A percentile compares a stretch with the other conserved stretches of the same genome.
phyloP scores from a whole-genome alignment of 805 yeast genomes.

The Schizosaccharomyces cryophilus region DNA sequence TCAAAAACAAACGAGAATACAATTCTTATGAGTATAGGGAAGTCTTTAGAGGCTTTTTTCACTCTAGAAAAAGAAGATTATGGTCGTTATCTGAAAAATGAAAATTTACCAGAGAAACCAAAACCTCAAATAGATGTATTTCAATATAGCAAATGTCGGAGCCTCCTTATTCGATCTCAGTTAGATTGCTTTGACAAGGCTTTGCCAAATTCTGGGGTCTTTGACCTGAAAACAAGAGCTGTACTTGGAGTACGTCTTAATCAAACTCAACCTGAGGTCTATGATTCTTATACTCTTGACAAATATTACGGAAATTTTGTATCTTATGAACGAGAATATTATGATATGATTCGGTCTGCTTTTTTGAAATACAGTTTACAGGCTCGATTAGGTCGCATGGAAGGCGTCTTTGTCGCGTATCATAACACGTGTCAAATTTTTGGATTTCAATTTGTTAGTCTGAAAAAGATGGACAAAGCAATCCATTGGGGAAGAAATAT shows the following conservation, averaged over 20 bases:
- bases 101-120: too few relatives aligned
- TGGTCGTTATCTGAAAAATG: background rate
- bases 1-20: constrained; percentile 12
- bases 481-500: constrained; percentile 25
- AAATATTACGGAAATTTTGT: constrained; percentile 41
- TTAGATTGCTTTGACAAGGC: constrained; percentile 56
- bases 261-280: constrained; percentile 30
- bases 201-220: constrained; percentile 74
- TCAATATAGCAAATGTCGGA: constrained; percentile 46
- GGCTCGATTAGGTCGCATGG: constrained; percentile 90
- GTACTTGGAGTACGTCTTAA: constrained; percentile 70
- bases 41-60: background rate
- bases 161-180: constrained; percentile 68
- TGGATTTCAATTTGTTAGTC: constrained; percentile 74
- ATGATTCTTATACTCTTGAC: constrained; percentile 41
- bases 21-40: background rate
- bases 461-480: constrained; percentile 42
- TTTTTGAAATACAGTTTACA: constrained; percentile 69
- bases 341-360: constrained; percentile 51
- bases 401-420: constrained; percentile 78
- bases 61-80: constrained; percentile 4
- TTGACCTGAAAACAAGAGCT: constrained; percentile 81
- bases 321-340: constrained; percentile 59
- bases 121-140: constrained; percentile 16
- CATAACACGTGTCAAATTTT: constrained; percentile 61